These are phyloP conservation scores for Zygnema circumcarinatum DNA, from an alignment of 139 green algal genomes.

Conservation along the genomic window DNA sequence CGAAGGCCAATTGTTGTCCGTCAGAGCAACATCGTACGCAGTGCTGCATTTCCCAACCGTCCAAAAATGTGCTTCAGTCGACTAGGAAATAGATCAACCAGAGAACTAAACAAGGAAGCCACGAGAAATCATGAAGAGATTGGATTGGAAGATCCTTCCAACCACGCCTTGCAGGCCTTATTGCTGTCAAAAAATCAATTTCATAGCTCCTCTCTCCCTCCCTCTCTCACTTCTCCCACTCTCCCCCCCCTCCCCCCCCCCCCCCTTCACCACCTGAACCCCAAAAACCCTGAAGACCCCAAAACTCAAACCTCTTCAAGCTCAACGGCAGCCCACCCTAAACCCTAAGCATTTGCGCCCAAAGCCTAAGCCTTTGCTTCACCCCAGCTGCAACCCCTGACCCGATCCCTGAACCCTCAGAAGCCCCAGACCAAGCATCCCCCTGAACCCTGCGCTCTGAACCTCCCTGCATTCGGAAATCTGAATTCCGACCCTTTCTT, in stretches of 20 bases:
- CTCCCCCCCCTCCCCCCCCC: neutral
- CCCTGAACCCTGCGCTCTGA: too few relatives aligned
- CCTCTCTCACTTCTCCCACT: neutral
- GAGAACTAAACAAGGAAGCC: neutral
- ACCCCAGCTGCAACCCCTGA: neutral
- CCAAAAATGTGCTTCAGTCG: neutral
- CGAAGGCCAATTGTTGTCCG: constrained; percentile 10
- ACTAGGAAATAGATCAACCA: too few relatives aligned
- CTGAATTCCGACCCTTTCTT: too few relatives aligned
- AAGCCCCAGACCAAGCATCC: neutral
- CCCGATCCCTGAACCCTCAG: neutral
- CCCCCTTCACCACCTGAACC: too few relatives aligned
- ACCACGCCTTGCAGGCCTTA: neutral
- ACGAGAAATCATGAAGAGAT: neutral
- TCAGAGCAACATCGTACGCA: constrained; percentile 15
- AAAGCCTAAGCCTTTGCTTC: neutral
- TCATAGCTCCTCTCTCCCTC: neutral
- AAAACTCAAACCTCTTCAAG: neutral
- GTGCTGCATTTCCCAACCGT: neutral
- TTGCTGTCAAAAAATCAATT: neutral
- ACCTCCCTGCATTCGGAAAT: too few relatives aligned
- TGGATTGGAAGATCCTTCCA: neutral
- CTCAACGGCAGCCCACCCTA: neutral
- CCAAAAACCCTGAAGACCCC: neutral
- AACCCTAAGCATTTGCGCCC: too few relatives aligned